Evolutionary conservation across 257 asterid species (phyloP), one percentile per base, ranked within the genome.

Genomic region (Capsicum rhomboideum): DNA sequence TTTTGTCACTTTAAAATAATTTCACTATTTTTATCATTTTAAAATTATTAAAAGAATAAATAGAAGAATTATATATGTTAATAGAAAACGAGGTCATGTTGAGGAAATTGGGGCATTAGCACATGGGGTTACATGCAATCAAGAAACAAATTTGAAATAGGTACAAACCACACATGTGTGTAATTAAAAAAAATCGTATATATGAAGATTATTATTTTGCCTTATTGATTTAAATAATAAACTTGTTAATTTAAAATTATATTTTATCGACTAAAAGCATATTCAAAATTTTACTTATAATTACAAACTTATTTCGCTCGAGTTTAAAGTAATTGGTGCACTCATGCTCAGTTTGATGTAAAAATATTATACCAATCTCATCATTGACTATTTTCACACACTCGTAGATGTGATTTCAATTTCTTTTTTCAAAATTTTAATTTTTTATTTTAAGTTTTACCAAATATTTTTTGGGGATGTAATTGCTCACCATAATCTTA

Each of bases 101-200:
- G 37, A 64, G 52, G 78, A 85, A 63, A 46, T 20, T 46, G 8
- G 44, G 80, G 77, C 21, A 83, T 29, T 78, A 66, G 81, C 82
- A 82, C 85, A 86, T 79, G 86, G 59, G 17, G 17, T 18, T 84
- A 18, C 46, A 79, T n/a, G 20, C 69, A 80, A 71, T 71, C 61
- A 49, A 50, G 79, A 23, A n/a, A 54, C 42, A 68, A 83, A 44
- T 18, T 12, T 74, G 4, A 17, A 82, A 40, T 40, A 69, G 78
- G 54, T 69, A 69, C 54, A 34, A 37, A 64, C 26, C 10, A 34
- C 37, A 9, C 78, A 37, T 34, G 21, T 68, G 78, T 9, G 34
- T 4, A 59, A 21, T 59, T 6, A 21, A 21, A 23, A 21, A 11
- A 59, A 59, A 21, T 21, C 23, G 3, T 4, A 21, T 23, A 10